A percentile compares a stretch with the other conserved stretches of the same genome.
phyloP scores from a whole-genome alignment of 1,284 basidiomycete genomes.

The Ustilago nuda region DNA sequence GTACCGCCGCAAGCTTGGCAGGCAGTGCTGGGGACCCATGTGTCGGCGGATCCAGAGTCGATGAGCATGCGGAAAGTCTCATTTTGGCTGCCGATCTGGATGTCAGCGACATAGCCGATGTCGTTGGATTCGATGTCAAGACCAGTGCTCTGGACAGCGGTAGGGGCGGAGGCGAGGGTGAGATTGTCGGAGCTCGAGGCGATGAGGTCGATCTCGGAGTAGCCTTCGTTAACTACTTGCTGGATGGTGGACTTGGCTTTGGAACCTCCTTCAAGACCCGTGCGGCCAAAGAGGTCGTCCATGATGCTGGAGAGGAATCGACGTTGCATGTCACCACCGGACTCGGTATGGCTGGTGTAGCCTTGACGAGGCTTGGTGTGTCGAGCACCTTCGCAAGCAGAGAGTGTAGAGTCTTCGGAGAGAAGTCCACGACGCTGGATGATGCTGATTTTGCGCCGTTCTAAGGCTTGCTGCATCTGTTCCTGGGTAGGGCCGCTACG shows the following conservation, averaged over 20 bases:
- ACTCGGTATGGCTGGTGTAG: conserved; percentile 26
- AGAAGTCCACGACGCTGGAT: conserved; percentile 23
- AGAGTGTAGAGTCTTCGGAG: not conserved
- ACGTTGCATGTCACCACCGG: conserved; percentile 28
- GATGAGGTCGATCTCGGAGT: conserved; percentile 21
- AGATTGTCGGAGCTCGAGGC: conserved; percentile 45
- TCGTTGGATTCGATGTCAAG: conserved; percentile 78
- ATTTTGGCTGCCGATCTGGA: conserved; percentile 83
- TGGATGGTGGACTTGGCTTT: conserved; percentile 22
- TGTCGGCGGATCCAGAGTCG: conserved; percentile 86
- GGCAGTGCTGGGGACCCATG: conserved; percentile 73
- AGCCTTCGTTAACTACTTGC: conserved; percentile 27
- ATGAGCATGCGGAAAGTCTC: conserved; percentile 77
- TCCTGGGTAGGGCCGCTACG: conserved; percentile 24
- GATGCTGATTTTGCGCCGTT: conserved; percentile 33
- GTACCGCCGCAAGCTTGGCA: conserved; percentile 51
- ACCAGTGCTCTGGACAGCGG: conserved; percentile 76
- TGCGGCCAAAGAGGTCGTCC: conserved; percentile 35
- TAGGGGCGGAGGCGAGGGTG: conserved; percentile 66
- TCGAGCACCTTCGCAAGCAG: not conserved
- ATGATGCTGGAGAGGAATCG: conserved; percentile 33
- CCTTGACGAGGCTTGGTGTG: conserved; percentile 37
- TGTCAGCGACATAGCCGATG: conserved; percentile 77
- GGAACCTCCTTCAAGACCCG: conserved; percentile 21
- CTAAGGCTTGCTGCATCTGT: conserved; percentile 34